Conservation (phyloP, 345 rosid species). For the Erucastrum elatum region DNA sequence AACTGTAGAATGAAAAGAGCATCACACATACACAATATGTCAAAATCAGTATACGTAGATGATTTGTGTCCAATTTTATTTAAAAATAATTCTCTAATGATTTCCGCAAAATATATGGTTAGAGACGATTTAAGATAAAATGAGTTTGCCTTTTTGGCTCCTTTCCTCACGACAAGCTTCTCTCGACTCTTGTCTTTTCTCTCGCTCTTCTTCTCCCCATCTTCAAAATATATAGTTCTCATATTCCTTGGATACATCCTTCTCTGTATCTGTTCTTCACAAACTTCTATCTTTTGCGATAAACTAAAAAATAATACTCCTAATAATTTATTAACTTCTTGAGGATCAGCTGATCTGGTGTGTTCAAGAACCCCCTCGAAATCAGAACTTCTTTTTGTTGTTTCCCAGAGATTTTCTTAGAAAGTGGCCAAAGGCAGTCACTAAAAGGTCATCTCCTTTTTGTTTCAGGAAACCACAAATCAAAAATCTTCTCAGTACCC, state of each 20-base stretch:
- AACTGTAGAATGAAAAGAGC: slow-evolving; percentile 13
- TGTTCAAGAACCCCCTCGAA: slow-evolving; percentile 24
- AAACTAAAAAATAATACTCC: background rate
- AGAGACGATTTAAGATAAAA: slow-evolving; percentile 21
- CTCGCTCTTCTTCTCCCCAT: background rate
- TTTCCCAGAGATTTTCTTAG: slow-evolving; percentile 17
- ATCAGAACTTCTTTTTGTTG: slow-evolving; percentile 16
- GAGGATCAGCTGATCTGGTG: slow-evolving; percentile 7
- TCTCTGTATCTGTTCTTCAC: slow-evolving; percentile 30
- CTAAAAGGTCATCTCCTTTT: background rate
- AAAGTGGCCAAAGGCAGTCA: slow-evolving; percentile 15
- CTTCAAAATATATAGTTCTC: slow-evolving; percentile 9
- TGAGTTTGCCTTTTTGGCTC: slow-evolving; percentile 30
- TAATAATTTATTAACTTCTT: background rate
- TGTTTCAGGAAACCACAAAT: background rate
- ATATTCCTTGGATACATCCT: slow-evolving; percentile 22
- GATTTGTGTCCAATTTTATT: background rate
- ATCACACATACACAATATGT: slow-evolving; percentile 12
- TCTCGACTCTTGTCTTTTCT: slow-evolving; percentile 20
- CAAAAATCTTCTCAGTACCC: background rate
- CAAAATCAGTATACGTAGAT: slow-evolving; percentile 22
- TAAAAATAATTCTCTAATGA: background rate
- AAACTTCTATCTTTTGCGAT: background rate
- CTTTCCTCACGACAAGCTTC: slow-evolving; percentile 28
- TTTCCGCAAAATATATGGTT: slow-evolving; percentile 17